Evolutionary conservation across 2,329 filamentous ascomycete genomes (phyloP).

Genomic region (Fusarium sp.): DNA sequence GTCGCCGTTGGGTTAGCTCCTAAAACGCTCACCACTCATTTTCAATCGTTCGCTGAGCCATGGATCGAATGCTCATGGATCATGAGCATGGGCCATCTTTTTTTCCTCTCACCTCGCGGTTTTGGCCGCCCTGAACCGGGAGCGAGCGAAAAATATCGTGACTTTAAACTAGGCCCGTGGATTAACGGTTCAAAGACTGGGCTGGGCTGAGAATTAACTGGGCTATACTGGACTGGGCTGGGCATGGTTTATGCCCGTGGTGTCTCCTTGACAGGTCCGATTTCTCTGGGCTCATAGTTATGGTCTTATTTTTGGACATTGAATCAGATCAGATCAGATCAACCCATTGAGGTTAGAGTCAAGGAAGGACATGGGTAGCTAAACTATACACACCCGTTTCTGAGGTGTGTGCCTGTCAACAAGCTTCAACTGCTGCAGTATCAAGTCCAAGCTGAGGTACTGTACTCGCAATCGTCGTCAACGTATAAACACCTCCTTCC

Average conservation of each 20-base stretch:
- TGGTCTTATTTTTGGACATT: constrained; percentile 44
- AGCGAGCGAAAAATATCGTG: constrained; percentile 41
- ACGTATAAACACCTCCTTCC: constrained; percentile 47
- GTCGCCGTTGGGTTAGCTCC: background rate
- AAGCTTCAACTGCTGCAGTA: constrained; percentile 13
- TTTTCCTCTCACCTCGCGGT: constrained; percentile 18
- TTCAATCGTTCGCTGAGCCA: background rate
- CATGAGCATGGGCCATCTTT: background rate
- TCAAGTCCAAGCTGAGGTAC: constrained; percentile 2
- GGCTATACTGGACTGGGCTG: background rate
- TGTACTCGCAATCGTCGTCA: constrained; percentile 11
- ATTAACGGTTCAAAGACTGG: constrained; percentile 18
- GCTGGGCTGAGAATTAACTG: constrained; percentile 2
- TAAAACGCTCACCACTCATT: constrained; percentile 2
- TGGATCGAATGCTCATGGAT: background rate
- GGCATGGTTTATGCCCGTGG: constrained; percentile 29
- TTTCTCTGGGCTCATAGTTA: constrained; percentile 22
- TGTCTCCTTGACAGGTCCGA: constrained; percentile 42
- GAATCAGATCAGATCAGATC: constrained; percentile 42
- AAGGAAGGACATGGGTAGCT: constrained; percentile 11
- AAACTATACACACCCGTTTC: constrained; percentile 25
- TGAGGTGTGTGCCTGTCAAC: constrained; percentile 11
- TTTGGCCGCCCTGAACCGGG: constrained; percentile 24
- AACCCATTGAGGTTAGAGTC: constrained; percentile 33
- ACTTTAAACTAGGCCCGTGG: constrained; percentile 5